Percentiles rank a stretch among this genome's conserved stretches.
phyloP scores from a whole-genome alignment of 306 rosid species.

The Gastrolobium villosum region DNA sequence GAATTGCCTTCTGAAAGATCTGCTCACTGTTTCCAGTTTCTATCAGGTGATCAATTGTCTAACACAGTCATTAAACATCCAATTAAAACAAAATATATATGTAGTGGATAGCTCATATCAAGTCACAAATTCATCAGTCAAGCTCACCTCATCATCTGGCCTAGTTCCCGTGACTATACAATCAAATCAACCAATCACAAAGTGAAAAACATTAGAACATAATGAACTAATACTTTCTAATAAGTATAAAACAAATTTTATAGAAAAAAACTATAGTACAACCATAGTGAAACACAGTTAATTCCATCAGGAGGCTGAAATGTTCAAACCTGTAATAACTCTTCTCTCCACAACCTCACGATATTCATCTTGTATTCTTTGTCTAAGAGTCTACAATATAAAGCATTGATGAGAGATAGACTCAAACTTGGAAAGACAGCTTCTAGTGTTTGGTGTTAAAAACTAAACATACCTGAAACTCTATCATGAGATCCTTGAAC shows the following conservation, averaged over 20 bases:
- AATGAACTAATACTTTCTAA: constrained; percentile 31
- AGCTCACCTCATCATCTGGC: constrained; percentile 95
- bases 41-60: constrained; percentile 91
- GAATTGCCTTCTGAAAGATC: constrained; percentile 91
- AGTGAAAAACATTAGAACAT: constrained; percentile 40
- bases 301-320: constrained; percentile 33
- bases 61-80: constrained; percentile 45
- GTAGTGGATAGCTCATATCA: constrained; percentile 20
- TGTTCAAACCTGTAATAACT: constrained; percentile 88
- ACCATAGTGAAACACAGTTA: constrained; percentile 31
- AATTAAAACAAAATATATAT: constrained; percentile 49
- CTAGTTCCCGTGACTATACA: constrained; percentile 87
- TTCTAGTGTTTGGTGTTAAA: constrained; percentile 29
- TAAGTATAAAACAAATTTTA: background rate
- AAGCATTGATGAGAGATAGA: constrained; percentile 42
- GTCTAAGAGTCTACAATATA: constrained; percentile 79
- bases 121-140: constrained; percentile 42
- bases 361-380: constrained; percentile 97
- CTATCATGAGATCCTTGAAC: constrained; percentile 89
- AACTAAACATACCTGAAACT: constrained; percentile 77
- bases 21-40: constrained; percentile 99
- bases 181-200: constrained; percentile 48
- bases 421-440: constrained; percentile 35
- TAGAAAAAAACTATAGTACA: background rate
- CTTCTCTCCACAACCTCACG: constrained; percentile 99